Conservation (phyloP, 2,329 filamentous ascomycete genomes). For the Aspergillus sp. region DNA sequence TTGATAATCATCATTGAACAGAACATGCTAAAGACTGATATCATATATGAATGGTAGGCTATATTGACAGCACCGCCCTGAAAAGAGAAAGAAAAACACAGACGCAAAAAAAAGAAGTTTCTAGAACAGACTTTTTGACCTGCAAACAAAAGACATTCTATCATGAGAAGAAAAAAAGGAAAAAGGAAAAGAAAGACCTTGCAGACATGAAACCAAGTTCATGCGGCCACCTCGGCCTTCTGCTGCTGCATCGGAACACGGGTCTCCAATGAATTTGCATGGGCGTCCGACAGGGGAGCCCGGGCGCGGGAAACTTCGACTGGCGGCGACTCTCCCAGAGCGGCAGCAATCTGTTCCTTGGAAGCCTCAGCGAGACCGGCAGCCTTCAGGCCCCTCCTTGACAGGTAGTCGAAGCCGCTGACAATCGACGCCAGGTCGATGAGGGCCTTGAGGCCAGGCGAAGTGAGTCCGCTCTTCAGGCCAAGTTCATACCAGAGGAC, state of each 20-base stretch:
- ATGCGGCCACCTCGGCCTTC: not conserved
- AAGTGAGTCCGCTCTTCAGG: conserved; percentile 8
- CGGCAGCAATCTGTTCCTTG: conserved; percentile 8
- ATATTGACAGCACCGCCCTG: too few relatives aligned
- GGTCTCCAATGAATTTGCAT: not conserved
- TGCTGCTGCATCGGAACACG: not conserved
- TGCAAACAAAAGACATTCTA: too few relatives aligned
- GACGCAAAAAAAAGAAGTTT: too few relatives aligned
- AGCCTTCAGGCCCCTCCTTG: conserved; percentile 5
- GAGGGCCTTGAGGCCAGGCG: conserved; percentile 9
- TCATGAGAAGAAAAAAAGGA: too few relatives aligned
- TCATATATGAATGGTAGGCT: too few relatives aligned
- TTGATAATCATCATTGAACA: too few relatives aligned
- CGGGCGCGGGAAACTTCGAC: conserved; percentile 1
- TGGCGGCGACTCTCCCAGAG: conserved; percentile 6
- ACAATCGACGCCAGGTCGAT: conserved; percentile 12
- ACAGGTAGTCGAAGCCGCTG: conserved; percentile 11
- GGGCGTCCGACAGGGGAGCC: not conserved
- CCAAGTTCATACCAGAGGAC: conserved; percentile 12
- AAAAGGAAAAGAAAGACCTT: too few relatives aligned
- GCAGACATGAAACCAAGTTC: too few relatives aligned
- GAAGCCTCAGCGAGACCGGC: conserved; percentile 9
- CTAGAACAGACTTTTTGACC: too few relatives aligned
- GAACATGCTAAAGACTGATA: too few relatives aligned
- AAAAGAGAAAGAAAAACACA: too few relatives aligned